These are phyloP conservation scores for Aspergillus sp. DNA, from an alignment of 2,329 filamentous ascomycete genomes.

Conservation along the genomic window DNA sequence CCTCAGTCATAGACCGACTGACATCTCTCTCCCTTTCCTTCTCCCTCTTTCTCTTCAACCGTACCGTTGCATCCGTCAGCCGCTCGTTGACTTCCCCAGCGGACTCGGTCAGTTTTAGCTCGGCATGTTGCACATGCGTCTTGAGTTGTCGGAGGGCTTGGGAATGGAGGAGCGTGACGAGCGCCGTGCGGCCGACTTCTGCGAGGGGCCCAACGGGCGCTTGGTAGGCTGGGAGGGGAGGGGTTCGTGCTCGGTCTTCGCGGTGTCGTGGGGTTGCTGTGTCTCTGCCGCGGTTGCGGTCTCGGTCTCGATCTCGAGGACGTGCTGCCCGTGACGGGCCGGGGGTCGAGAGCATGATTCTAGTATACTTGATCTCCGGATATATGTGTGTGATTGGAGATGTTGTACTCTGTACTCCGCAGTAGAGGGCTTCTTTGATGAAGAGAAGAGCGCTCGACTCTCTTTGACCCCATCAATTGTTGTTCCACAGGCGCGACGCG, in stretches of 20 bases:
- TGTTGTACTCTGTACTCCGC: not conserved
- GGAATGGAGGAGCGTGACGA: slow-evolving; percentile 51
- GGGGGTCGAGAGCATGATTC: slow-evolving; percentile 1
- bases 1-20: slow-evolving; percentile 24
- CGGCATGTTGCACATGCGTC: slow-evolving; percentile 53
- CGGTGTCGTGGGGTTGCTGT: slow-evolving; percentile 7
- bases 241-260: slow-evolving; percentile 11
- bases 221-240: slow-evolving; percentile 56
- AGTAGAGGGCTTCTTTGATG: slow-evolving; percentile 1
- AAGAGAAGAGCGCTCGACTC: not conserved
- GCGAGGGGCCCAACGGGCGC: slow-evolving; percentile 58
- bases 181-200: slow-evolving; percentile 47
- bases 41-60: slow-evolving; percentile 44
- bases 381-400: not conserved
- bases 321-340: not conserved
- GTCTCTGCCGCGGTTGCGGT: not conserved
- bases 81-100: slow-evolving; percentile 63
- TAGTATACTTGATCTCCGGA: not conserved
- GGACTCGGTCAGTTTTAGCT: slow-evolving; percentile 51
- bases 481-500: slow-evolving; percentile 32
- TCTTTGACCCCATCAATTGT: not conserved
- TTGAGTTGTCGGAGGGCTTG: slow-evolving; percentile 52
- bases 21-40: slow-evolving; percentile 24
- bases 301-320: not conserved
- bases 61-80: slow-evolving; percentile 45